These are phyloP conservation scores for Rhodamnia argentea DNA, from an alignment of 345 rosid genomes.

Conservation along the genomic window DNA sequence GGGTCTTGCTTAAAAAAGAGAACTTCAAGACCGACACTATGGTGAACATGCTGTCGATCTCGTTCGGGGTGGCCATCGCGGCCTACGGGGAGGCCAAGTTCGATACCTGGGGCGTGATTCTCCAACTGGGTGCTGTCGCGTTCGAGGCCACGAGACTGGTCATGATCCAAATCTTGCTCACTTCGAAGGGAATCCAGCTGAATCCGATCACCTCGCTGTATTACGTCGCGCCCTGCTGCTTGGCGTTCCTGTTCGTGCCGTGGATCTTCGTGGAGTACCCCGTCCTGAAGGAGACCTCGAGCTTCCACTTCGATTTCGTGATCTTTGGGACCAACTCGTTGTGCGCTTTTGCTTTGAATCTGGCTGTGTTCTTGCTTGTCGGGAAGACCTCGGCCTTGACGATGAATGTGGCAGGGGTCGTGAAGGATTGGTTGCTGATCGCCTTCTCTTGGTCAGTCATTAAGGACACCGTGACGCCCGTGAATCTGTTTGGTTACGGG, in stretches of 20 bases:
- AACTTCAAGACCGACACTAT: conserved; percentile 59
- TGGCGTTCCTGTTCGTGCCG: conserved; percentile 63
- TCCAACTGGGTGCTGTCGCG: conserved; percentile 89
- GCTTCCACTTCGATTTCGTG: conserved; percentile 82
- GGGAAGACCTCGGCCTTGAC: conserved; percentile 96
- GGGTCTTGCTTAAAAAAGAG: conserved; percentile 62
- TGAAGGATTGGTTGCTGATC: conserved; percentile 90
- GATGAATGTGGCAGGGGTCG: conserved; percentile 98
- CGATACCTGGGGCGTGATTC: conserved; percentile 75
- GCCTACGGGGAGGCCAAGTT: conserved; percentile 95
- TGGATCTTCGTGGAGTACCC: conserved; percentile 92
- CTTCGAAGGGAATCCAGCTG: conserved; percentile 71
- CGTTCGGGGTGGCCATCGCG: conserved; percentile 78
- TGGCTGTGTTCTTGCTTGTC: conserved; percentile 87
- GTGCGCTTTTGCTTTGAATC: conserved; percentile 88
- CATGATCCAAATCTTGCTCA: conserved; percentile 82
- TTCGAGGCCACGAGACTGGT: conserved; percentile 92
- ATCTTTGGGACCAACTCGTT: conserved; percentile 83
- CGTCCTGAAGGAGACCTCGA: conserved; percentile 54
- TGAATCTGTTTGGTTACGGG: conserved; percentile 80
- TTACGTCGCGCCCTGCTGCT: conserved; percentile 87
- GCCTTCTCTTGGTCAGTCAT: conserved; percentile 98
- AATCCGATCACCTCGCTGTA: conserved; percentile 82
- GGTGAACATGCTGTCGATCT: conserved; percentile 92
- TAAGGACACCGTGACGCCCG: conserved; percentile 87